phyloP scores from a whole-genome alignment of 257 asterid species.

The Haberlea rhodopensis region DNA sequence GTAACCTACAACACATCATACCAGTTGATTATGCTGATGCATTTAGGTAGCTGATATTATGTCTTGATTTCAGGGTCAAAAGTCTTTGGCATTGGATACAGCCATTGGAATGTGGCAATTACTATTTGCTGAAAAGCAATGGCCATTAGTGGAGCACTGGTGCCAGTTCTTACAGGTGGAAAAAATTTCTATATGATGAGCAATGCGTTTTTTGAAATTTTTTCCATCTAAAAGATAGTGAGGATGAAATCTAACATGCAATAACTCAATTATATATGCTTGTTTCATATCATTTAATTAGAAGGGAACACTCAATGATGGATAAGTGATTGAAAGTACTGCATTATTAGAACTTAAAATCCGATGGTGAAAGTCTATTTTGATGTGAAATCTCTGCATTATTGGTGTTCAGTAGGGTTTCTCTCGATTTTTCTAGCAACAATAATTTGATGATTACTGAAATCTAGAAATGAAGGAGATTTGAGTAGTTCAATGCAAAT shows the following conservation, averaged over 20 bases:
- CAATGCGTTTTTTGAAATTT: neutral
- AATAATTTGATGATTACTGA: too few relatives aligned
- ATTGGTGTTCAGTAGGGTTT: neutral
- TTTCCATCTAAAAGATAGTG: neutral
- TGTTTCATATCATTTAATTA: neutral
- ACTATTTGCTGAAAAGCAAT: constrained; percentile 83
- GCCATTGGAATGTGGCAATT: constrained; percentile 99
- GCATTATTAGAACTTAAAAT: neutral
- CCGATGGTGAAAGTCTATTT: neutral
- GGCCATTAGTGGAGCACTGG: constrained; percentile 98
- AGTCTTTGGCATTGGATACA: constrained; percentile 94
- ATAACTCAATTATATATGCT: neutral
- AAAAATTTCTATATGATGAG: constrained; percentile 2
- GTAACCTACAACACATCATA: too few relatives aligned
- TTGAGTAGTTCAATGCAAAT: neutral
- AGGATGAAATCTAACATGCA: neutral
- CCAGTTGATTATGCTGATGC: neutral
- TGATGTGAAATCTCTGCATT: neutral
- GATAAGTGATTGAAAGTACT: neutral
- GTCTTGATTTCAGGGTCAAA: constrained; percentile 76
- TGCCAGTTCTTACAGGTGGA: constrained; percentile 95
- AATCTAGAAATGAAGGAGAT: neutral
- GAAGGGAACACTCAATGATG: neutral
- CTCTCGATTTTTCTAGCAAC: neutral
- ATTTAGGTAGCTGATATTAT: constrained; percentile 14